A percentile compares a stretch with the other conserved stretches of the same genome.
Conservation (phyloP, 2,329 filamentous ascomycete species). For the Ophiostoma montium region DNA sequence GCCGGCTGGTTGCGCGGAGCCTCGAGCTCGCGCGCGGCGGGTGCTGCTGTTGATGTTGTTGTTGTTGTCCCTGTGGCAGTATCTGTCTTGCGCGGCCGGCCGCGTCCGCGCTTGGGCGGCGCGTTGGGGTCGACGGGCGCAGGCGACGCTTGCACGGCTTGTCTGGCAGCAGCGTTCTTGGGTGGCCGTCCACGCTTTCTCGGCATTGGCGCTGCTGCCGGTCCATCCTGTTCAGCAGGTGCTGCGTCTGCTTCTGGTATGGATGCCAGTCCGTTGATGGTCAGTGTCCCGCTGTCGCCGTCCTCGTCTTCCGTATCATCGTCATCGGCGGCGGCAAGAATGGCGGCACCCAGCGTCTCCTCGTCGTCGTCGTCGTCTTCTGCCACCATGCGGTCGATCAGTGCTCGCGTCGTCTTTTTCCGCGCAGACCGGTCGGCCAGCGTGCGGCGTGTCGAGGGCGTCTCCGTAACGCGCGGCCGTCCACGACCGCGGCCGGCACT, state of each 20-base stretch:
- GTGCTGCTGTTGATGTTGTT: slow-evolving; percentile 21
- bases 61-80: slow-evolving; percentile 14
- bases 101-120: slow-evolving; percentile 21
- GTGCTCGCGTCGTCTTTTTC: slow-evolving; percentile 64
- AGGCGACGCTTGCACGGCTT: slow-evolving; percentile 5
- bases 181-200: slow-evolving; percentile 26
- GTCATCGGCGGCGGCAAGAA: slow-evolving; percentile 39
- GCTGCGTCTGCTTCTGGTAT: slow-evolving; percentile 11
- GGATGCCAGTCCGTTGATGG: too few species aligned
- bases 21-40: slow-evolving; percentile 36
- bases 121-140: slow-evolving; percentile 20
- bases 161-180: slow-evolving; percentile 6
- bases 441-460: slow-evolving; percentile 45
- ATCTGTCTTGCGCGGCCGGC: slow-evolving; percentile 11
- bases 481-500: slow-evolving; percentile 12
- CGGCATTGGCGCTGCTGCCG: slow-evolving; percentile 18
- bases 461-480: slow-evolving; percentile 21
- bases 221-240: neutral
- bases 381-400: slow-evolving; percentile 58
- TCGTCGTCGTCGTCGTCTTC: slow-evolving; percentile 58
- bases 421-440: slow-evolving; percentile 76
- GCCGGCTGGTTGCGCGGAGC: slow-evolving; percentile 70
- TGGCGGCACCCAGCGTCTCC: slow-evolving; percentile 53
- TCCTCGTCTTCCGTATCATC: slow-evolving; percentile 12
- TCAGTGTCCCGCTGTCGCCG: slow-evolving; percentile 28